Base-by-base conservation (phyloP, 2,329 filamentous ascomycete genomes). In the Acrodontium crateriforme region DNA sequence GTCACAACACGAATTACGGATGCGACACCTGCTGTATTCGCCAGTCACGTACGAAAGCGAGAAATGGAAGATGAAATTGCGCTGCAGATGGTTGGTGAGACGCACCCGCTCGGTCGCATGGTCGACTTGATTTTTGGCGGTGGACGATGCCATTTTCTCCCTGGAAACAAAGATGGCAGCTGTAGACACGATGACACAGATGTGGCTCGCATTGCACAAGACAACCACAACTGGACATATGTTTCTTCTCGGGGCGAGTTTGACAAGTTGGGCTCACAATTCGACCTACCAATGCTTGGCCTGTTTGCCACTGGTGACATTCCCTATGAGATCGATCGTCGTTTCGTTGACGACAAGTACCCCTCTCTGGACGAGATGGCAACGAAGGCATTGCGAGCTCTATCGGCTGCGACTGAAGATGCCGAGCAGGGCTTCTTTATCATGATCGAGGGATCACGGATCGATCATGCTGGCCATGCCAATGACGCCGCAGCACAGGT, bases 391-490 rank as follows among this genome's bases (percentile, higher is more conserved):
- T 63, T 98, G 36, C 71, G 67, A 9, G 74, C 81, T 1, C 69
- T 98, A 14, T 78, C 78, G 37, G 73, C 74, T 34, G 89, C 85
- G 0, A 94, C 89, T 0, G 65, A 71, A 47, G 65, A 85, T 47
- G 83, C 71, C 37, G 83, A 95, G 22, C 74, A 91, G 55, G 89
- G 89, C 12, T 98, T 95, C 64, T 98, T 98, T 58, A 64, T 98
- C 44, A 93, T 98, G 87, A 91, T 98, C 36, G 89, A 98, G 56
- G 89, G 85, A 4, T 92, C 82, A 45, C 70, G 89, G 22, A 95
- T 98, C 45, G 89, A 98, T 47, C 89, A 98, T 51, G 87, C 89
- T 3, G 89, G 84, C 26, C 66, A 69, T 39, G 62, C 61, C 44
- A 69, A 68, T 38, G 66, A 69, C 38, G 63, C 66, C 3, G 63